Conservation (phyloP, 768 basidiomycete species). For the Mycena galericulata region DNA sequence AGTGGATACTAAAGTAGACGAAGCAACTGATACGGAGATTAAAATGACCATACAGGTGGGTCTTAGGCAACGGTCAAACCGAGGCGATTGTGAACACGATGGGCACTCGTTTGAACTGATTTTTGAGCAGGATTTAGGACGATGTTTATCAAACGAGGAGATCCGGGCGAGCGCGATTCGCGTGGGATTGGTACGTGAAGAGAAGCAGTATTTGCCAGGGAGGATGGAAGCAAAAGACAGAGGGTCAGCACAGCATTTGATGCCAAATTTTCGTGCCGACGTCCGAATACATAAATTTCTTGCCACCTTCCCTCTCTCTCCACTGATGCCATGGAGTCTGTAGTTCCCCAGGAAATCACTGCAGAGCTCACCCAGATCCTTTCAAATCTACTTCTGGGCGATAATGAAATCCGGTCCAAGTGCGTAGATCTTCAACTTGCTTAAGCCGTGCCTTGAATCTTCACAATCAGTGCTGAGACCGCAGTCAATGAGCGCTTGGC, state of each 20-base stretch:
- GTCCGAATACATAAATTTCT: not conserved
- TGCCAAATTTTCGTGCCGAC: constrained; percentile 5
- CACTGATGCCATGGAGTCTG: constrained; percentile 54
- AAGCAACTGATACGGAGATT: too few relatives aligned
- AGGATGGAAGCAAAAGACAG: not conserved
- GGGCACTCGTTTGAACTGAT: too few relatives aligned
- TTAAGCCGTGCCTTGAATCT: constrained; percentile 4
- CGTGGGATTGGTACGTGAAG: constrained; percentile 13
- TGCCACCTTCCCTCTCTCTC: not conserved
- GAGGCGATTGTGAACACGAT: too few relatives aligned
- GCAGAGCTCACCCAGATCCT: constrained; percentile 85
- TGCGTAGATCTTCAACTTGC: constrained; percentile 43
- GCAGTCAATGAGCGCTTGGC: constrained; percentile 85
- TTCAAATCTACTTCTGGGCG: constrained; percentile 85
- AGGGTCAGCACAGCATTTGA: not conserved
- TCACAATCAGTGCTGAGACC: constrained; percentile 71
- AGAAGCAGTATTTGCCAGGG: not conserved
- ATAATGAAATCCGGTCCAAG: constrained; percentile 86
- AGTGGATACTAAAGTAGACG: too few relatives aligned
- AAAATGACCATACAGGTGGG: too few relatives aligned
- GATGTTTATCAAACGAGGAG: too few relatives aligned
- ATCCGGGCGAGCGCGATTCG: too few relatives aligned
- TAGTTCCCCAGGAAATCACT: constrained; percentile 78
- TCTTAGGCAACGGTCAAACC: too few relatives aligned
- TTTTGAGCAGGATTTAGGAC: too few relatives aligned